Evolutionary conservation across 2,329 filamentous ascomycete genomes (phyloP).

Genomic region (Tolypocladium inflatum): DNA sequence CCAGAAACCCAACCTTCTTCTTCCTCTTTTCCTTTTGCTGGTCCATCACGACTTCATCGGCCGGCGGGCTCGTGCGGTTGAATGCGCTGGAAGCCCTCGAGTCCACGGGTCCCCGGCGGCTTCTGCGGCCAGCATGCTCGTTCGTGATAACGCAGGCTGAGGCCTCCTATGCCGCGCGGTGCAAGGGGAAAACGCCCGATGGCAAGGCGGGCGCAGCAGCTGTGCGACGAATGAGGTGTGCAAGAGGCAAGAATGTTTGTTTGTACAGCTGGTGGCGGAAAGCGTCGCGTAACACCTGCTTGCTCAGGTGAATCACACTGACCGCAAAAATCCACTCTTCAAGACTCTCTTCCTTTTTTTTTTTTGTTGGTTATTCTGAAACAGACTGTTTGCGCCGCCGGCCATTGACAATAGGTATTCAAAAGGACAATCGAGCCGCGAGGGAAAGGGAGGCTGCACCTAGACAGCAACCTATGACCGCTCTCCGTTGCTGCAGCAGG

Average conservation of each 20-base stretch:
- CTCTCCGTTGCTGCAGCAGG: not conserved
- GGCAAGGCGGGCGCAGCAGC: not conserved
- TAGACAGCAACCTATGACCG: not conserved
- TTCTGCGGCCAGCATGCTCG: not conserved
- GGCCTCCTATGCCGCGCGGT: not conserved
- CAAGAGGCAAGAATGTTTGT: not conserved
- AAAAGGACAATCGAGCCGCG: not conserved
- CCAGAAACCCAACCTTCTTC: conserved; percentile 38
- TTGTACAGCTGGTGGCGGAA: not conserved
- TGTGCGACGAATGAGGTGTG: not conserved
- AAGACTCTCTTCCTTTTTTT: no score
- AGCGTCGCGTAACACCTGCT: not conserved
- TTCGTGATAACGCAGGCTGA: not conserved
- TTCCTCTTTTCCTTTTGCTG: conserved; percentile 16
- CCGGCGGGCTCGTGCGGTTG: not conserved
- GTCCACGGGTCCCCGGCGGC: not conserved
- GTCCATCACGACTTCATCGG: conserved; percentile 18
- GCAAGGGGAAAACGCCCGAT: not conserved
- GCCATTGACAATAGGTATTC: not conserved
- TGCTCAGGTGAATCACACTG: not conserved
- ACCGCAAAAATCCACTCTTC: not conserved
- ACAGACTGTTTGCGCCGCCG: not conserved
- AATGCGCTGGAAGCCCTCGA: not conserved
- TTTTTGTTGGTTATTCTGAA: not conserved
- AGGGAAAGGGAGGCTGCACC: not conserved